Base-by-base conservation (phyloP, 352 stramenopile species). In the Blastocystis sp. region DNA sequence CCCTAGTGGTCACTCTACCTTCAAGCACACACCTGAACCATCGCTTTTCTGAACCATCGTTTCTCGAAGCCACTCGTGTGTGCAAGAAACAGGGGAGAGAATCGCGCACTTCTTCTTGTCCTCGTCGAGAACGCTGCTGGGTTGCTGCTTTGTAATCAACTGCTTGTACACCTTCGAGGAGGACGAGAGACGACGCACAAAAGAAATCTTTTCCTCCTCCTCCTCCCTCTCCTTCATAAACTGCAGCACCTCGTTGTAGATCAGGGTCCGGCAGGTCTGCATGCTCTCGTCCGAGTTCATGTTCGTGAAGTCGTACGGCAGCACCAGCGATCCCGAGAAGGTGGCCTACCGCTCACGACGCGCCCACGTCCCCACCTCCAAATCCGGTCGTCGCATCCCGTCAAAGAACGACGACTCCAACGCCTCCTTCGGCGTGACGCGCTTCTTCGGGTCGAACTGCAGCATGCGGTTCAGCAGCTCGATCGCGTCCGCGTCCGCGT, bases 391-490 rank as follows among this genome's bases (percentile, higher is more conserved):
- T 1, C 56, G 52, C 56, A 84, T 67, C 21, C 74, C 74, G 2
- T 84, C 40, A 40, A 84, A 84, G 34, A 69, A 84, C 7, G 74
- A 56, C 28, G 74, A 84, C n/a, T 67, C 56, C 74, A 84, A 28
- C 38, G 74, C 74, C 69, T 84, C 74, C 28, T 66, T 28, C 19
- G 74, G 45, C 1, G 74, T 84, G 38, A 84, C 69, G 65, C 74
- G 74, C 56, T 84, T 84, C 2, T 67, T 67, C 19, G 74, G 74
- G 40, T 84, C 74, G 89, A 97, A 96, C 64, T 92, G 90, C 9
- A 97, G 91, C 94, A 97, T 95, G 53, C 92, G 92, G 14, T 80
- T 82, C 41, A 97, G 86, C 38, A 96, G 90, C 89, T 97, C 93
- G 41, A 96, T 64, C 40, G 93, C 94, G 62, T 93, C 91, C 0